A percentile compares a stretch with the other conserved stretches of the same genome.
Conservation (phyloP, 2,329 filamentous ascomycete species). For the Lomentospora prolificans region DNA sequence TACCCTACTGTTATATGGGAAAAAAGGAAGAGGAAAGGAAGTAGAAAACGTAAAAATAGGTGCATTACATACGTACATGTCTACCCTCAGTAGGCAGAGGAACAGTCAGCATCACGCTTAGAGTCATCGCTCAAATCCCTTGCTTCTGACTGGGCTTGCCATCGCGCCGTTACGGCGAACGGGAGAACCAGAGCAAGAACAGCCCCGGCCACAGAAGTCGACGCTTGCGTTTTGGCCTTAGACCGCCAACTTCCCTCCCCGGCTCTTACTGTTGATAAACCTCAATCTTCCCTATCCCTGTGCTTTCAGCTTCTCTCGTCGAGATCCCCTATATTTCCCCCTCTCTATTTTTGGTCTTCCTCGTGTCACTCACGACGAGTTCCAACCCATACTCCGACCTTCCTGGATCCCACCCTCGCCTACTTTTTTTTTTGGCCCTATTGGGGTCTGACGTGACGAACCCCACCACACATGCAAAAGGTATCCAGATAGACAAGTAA, state of each 20-base stretch:
- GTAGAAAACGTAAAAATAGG: too few relatives aligned
- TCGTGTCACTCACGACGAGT: neutral
- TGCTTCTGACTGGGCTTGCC: conserved; percentile 1
- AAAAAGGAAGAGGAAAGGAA: neutral
- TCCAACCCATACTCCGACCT: too few relatives aligned
- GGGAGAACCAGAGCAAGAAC: neutral
- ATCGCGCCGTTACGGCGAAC: conserved; percentile 2
- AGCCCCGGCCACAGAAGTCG: too few relatives aligned
- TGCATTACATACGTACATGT: too few relatives aligned
- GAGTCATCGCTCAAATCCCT: neutral
- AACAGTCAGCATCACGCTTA: conserved; percentile 2
- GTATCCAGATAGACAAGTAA: neutral
- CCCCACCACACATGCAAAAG: neutral
- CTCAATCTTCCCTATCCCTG: too few relatives aligned
- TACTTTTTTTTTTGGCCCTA: too few relatives aligned
- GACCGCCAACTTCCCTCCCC: neutral
- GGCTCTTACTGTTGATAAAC: neutral
- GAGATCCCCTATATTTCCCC: neutral
- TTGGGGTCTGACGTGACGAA: neutral
- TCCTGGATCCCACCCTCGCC: too few relatives aligned
- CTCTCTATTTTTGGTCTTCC: neutral
- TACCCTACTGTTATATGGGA: too few relatives aligned
- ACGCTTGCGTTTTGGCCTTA: neutral
- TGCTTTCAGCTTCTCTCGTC: too few relatives aligned
- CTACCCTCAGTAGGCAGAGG: too few relatives aligned